phyloP scores from a whole-genome alignment of 1,284 basidiomycete genomes.

The Moesziomyces parantarcticus region DNA sequence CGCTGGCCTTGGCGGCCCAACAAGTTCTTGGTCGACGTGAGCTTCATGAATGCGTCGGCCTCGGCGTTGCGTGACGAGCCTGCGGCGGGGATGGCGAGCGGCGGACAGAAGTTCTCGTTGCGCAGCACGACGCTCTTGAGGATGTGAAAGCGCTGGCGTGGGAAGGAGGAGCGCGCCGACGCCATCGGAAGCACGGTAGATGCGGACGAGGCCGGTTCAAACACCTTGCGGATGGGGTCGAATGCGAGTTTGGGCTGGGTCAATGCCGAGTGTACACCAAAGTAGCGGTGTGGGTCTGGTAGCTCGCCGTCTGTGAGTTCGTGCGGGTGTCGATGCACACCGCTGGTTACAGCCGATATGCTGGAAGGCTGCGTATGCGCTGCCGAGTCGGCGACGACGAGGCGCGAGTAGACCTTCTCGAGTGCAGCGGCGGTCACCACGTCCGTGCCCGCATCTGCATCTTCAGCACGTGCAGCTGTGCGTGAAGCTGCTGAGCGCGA shows the following conservation, averaged over 20 bases:
- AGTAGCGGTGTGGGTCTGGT: conserved; percentile 84
- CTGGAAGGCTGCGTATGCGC: conserved; percentile 10
- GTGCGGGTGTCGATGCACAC: conserved; percentile 23
- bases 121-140: conserved; percentile 59
- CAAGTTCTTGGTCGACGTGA: conserved; percentile 95
- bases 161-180: conserved; percentile 37
- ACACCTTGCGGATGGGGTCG: conserved; percentile 83
- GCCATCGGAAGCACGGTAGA: conserved; percentile 53
- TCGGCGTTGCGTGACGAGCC: conserved; percentile 8
- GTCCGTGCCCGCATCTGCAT: conserved; percentile 11
- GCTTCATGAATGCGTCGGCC: conserved; percentile 69
- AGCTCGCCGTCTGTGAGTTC: conserved; percentile 70
- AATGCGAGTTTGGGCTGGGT: conserved; percentile 93
- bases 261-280: conserved; percentile 88
- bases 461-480: background rate
- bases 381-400: conserved; percentile 60
- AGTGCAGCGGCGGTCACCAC: conserved; percentile 60
- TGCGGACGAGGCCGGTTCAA: conserved; percentile 71
- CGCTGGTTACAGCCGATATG: conserved; percentile 1
- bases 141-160: conserved; percentile 57
- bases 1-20: conserved; percentile 88
- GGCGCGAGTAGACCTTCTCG: conserved; percentile 59
- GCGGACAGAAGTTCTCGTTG: conserved; percentile 66
- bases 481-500: conserved; percentile 1
- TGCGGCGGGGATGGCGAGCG: conserved; percentile 46